Conservation (phyloP, 331 rosid species). For the Pyracantha coccinea region DNA sequence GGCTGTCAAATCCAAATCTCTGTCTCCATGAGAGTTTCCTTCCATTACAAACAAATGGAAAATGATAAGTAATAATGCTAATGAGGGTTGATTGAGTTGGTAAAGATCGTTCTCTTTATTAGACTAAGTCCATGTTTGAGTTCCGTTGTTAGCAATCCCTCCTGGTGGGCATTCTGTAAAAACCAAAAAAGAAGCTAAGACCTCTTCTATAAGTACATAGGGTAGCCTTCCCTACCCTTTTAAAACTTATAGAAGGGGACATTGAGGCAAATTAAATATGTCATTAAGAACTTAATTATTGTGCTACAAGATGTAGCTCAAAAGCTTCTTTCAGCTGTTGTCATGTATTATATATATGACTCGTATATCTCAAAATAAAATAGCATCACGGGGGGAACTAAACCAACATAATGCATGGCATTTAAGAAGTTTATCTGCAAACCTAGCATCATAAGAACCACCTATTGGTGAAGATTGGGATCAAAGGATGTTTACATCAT, state of each 20-base stretch:
- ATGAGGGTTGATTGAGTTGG: no score
- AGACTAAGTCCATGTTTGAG: no score
- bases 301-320: not conserved
- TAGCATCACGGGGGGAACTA: not conserved
- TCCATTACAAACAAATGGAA: not conserved
- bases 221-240: no score
- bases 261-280: not conserved
- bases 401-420: not conserved
- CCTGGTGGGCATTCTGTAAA: no score
- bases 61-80: no score
- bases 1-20: not conserved
- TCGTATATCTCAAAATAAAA: not conserved
- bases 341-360: not conserved
- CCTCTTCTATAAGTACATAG: no score
- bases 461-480: not conserved
- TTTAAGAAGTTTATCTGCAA: not conserved
- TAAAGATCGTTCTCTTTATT: no score
- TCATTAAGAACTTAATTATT: not conserved
- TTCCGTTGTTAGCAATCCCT: no score
- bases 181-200: no score
- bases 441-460: not conserved
- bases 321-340: constrained; percentile 2
- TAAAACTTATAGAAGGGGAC: not conserved
- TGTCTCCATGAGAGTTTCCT: not conserved
- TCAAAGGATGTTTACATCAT: not conserved